Percentiles rank a stretch among this genome's conserved stretches.
Conservation (phyloP, 805 yeast species). For the Torulaspora quercuum region DNA sequence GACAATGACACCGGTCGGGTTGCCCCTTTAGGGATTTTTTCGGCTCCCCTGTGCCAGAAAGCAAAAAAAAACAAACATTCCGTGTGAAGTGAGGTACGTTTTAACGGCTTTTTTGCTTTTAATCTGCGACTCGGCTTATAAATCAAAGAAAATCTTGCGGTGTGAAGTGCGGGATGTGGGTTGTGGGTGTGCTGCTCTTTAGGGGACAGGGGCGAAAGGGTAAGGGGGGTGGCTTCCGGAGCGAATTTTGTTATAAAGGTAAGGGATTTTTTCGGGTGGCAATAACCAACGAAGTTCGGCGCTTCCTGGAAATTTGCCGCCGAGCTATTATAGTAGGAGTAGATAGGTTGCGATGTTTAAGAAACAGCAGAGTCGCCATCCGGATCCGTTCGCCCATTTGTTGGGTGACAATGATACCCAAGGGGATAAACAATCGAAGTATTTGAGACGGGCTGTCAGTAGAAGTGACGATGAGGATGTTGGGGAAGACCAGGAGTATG, state of each 20-base stretch:
- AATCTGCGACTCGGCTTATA: too few relatives aligned
- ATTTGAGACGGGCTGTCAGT: too few relatives aligned
- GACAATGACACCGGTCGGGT: slow-evolving; percentile 7
- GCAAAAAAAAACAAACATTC: slow-evolving; percentile 2
- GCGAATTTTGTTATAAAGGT: slow-evolving; percentile 5
- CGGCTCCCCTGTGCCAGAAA: slow-evolving; percentile 3
- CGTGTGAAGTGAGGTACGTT: slow-evolving; percentile 5
- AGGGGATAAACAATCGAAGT: too few relatives aligned
- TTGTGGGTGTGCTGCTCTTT: too few relatives aligned
- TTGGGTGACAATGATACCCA: slow-evolving; percentile 6
- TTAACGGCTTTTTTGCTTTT: too few relatives aligned
- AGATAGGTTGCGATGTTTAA: slow-evolving; percentile 5
- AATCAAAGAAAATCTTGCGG: too few relatives aligned
- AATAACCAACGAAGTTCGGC: too few relatives aligned
- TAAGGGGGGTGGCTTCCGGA: slow-evolving; percentile 2
- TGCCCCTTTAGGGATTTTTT: slow-evolving; percentile 7
- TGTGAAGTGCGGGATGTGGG: too few relatives aligned
- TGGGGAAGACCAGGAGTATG: background rate
- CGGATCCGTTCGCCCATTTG: slow-evolving; percentile 20
- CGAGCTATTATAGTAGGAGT: slow-evolving; percentile 4
- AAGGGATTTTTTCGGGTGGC: too few relatives aligned
- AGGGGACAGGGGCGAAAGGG: slow-evolving; percentile 6
- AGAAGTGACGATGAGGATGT: too few relatives aligned
- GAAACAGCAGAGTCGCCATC: slow-evolving; percentile 6
- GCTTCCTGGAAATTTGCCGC: slow-evolving; percentile 5